phyloP scores from a whole-genome alignment of 371 early-diverging fungal species.

The Saksenaea oblongispora region DNA sequence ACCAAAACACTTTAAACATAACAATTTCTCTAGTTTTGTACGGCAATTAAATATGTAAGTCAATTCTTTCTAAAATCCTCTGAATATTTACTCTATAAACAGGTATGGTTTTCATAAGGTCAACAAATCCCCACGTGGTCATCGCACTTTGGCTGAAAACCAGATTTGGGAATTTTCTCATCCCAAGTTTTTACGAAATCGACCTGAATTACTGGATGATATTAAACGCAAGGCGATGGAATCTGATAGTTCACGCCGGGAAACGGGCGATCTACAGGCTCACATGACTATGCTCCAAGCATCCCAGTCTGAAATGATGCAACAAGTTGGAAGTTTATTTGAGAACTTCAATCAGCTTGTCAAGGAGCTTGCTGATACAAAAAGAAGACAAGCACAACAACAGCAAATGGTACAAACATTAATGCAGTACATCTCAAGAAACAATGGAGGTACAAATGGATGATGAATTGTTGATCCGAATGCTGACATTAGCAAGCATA shows the following conservation, averaged over 20 bases:
- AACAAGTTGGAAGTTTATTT: slow-evolving; percentile 70
- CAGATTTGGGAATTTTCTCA: slow-evolving; percentile 95
- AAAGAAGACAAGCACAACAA: slow-evolving; percentile 63
- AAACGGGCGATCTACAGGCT: slow-evolving; percentile 70
- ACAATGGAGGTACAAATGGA: slow-evolving; percentile 45
- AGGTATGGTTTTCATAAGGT: slow-evolving; percentile 91
- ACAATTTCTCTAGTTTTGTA: slow-evolving; percentile 87
- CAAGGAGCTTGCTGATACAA: slow-evolving; percentile 73
- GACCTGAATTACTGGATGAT: slow-evolving; percentile 79
- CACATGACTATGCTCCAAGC: slow-evolving; percentile 78
- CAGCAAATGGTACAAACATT: slow-evolving; percentile 61
- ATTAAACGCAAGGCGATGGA: slow-evolving; percentile 89
- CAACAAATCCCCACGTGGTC: slow-evolving; percentile 84
- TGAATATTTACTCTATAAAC: neutral
- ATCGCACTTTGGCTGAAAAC: slow-evolving; percentile 80
- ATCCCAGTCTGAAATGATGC: slow-evolving; percentile 74
- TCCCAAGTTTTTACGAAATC: slow-evolving; percentile 77
- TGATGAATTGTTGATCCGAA: slow-evolving; percentile 8
- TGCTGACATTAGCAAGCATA: slow-evolving; percentile 5
- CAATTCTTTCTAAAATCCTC: neutral
- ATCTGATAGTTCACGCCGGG: slow-evolving; percentile 70
- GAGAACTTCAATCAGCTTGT: slow-evolving; percentile 70
- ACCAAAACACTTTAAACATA: slow-evolving; percentile 87
- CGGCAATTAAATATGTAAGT: slow-evolving; percentile 86
- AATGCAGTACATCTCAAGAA: slow-evolving; percentile 56